Evolutionary conservation across 352 stramenopile species (phyloP), one percentile per base, ranked within the genome.

Genomic region (Globisporangium barbulae): DNA sequence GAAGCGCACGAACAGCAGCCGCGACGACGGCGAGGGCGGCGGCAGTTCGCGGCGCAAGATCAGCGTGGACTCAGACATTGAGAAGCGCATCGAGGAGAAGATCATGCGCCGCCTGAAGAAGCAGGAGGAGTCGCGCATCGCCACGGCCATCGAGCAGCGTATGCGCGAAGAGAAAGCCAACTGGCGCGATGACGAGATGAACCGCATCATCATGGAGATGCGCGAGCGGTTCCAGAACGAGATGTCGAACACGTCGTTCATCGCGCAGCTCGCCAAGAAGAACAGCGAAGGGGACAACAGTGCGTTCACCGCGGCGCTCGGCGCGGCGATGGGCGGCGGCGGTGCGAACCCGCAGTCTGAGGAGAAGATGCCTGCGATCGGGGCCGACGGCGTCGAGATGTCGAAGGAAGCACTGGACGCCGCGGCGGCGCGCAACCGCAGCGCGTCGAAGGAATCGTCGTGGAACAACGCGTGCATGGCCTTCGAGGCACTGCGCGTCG

Each of bases 141-240:
- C 86, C 12, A 75, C 83, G 58, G 86, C 86, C 22, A 95, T 95
- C 42, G 86, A 95, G 73, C 66, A 83, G 47, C 86, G 86, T 42
- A 95, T 95, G 86, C 72, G 74, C 37, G 78, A 81, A 35, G 83
- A 91, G 42, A 95, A 95, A 63, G 86, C 86, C n/a, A 91, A 85
- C 55, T 95, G 86, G 86, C 81, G 81, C 42, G 86, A 95, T 63
- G 86, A 91, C 48, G 86, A 95, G 69, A 95, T 95, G 86, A 95
- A 95, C 71, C 85, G 85, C 53, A 95, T 95, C 61, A 93, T 93
- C 63, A 91, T 92, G 76, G 84, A 95, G 66, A 93, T 95, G 83
- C 81, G 86, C 39, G 85, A 92, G 63, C 83, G 85, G 5, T 90
- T 95, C 64, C 83, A 93, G 68, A 90, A 67, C 42, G 86, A 95